Conservation (phyloP, 2,329 filamentous ascomycete genomes). For the Cladorrhinum sp. region DNA sequence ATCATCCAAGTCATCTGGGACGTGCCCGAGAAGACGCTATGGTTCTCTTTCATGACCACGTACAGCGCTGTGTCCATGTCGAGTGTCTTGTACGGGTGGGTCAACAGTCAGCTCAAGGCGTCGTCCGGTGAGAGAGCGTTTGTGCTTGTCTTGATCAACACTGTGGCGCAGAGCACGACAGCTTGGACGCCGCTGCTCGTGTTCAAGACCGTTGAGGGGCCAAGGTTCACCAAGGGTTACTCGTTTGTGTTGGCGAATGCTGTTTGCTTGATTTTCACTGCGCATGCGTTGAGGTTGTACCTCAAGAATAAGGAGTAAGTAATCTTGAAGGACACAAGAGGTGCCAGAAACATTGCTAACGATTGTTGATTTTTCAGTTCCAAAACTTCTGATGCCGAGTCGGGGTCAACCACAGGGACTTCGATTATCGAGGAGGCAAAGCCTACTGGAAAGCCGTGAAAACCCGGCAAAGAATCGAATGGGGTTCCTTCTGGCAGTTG, state of each 20-base stretch:
- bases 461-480: no score
- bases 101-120: constrained; percentile 48
- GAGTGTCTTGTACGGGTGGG: constrained; percentile 55
- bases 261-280: constrained; percentile 21
- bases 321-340: no score
- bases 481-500: no score
- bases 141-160: constrained; percentile 50
- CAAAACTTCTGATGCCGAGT: constrained; percentile 14
- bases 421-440: background rate
- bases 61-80: constrained; percentile 52
- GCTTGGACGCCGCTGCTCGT: constrained; percentile 54
- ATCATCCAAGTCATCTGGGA: constrained; percentile 55
- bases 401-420: constrained; percentile 4
- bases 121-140: constrained; percentile 47
- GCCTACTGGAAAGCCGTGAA: background rate
- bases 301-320: constrained; percentile 27
- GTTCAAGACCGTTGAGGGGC: constrained; percentile 45
- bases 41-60: constrained; percentile 51
- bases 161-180: constrained; percentile 52
- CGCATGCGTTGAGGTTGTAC: constrained; percentile 26
- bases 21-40: constrained; percentile 51
- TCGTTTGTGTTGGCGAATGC: constrained; percentile 34
- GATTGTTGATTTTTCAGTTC: constrained; percentile 1
- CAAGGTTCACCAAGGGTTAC: constrained; percentile 43
- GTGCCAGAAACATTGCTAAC: no score